Base-by-base conservation (phyloP, 352 stramenopile species). In the Pythium sp. region DNA sequence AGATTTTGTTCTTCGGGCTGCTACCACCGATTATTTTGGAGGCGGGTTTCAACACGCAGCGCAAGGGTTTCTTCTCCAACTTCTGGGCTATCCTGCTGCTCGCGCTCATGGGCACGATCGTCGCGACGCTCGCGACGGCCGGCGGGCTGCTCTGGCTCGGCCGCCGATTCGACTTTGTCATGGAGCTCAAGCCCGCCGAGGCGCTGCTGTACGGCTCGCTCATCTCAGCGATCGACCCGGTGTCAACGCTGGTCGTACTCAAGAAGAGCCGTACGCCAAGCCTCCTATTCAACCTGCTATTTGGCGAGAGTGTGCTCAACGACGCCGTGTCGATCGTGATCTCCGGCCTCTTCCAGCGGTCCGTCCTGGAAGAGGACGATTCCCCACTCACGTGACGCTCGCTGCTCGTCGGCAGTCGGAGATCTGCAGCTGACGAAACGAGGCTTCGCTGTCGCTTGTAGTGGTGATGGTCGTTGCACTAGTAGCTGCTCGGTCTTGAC, bases 251-350 rank as follows among this genome's bases (percentile, higher is more conserved):
- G 22, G 72, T 84, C 1, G 81, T 93, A 28, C 91, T 97, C 72
- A 83, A 91, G 70, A 84, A 82, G 28, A 65, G 70, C 51, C 51
- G 64, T 34, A 74, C 74, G 34, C 74, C 74, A 36, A 74, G 82
- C 20, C 76, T 82, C 46, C 69, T 97, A 15, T 95, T 96, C 72
- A 95, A 95, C 68, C 72, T 97, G 26, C 81, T 95, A 18, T 97
- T 96, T 74, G 90, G 90, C 34, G 90, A 97, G 74, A 89, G 74
- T 30, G 84, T 93, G n/a, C 73, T 97, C 24, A 97, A 96, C 70
- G 65, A 66, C 67, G 60, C 54, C 4, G 43, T 64, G 82, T 81
- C 79, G 2, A 90, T 98, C 38, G 88, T 95, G 8, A 65, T 97
- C 41, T 97, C 84, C 22, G 71, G 65, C 14, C 63, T 88, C 1